Conservation (phyloP, 805 yeast genomes). For the Wickerhamomyces subpelliculosus region DNA sequence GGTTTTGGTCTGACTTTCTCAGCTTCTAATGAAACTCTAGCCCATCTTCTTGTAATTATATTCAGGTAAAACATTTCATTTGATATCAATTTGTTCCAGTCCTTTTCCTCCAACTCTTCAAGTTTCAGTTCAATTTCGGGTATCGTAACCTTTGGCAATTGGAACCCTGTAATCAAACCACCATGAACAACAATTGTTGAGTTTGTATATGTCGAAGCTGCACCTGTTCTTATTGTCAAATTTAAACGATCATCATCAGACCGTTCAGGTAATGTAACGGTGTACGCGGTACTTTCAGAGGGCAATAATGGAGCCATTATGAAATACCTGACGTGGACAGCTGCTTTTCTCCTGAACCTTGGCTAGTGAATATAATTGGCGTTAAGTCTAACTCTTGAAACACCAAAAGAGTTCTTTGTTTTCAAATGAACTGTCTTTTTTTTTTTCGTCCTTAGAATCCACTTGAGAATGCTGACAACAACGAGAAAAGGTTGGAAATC, state of each 20-base stretch:
- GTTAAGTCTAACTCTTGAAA: too few relatives aligned
- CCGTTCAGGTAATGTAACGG: constrained; percentile 48
- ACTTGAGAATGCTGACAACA: too few relatives aligned
- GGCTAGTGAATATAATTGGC: too few relatives aligned
- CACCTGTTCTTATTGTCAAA: constrained; percentile 61
- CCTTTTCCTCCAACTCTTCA: constrained; percentile 1
- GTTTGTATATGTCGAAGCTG: constrained; percentile 49
- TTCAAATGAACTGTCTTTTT: too few relatives aligned
- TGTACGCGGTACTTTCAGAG: constrained; percentile 54
- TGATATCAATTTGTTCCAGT: constrained; percentile 30
- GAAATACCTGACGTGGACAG: neutral
- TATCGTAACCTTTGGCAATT: constrained; percentile 7
- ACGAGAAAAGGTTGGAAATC: too few relatives aligned
- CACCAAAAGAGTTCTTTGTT: too few relatives aligned
- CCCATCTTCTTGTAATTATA: constrained; percentile 55
- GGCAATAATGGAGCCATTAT: constrained; percentile 61
- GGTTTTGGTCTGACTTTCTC: constrained; percentile 10
- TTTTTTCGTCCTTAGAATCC: too few relatives aligned
- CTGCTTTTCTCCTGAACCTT: neutral
- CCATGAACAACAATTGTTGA: constrained; percentile 61
- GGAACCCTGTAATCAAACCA: constrained; percentile 55
- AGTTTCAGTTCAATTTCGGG: constrained; percentile 10
- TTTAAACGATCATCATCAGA: constrained; percentile 42
- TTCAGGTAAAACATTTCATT: constrained; percentile 58
- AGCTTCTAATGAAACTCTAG: constrained; percentile 27